A percentile compares a stretch with the other conserved stretches of the same genome.
These are phyloP conservation scores for Ceratobasidium sp. DNA, from an alignment of 1,284 basidiomycete genomes.

Conservation along the genomic window DNA sequence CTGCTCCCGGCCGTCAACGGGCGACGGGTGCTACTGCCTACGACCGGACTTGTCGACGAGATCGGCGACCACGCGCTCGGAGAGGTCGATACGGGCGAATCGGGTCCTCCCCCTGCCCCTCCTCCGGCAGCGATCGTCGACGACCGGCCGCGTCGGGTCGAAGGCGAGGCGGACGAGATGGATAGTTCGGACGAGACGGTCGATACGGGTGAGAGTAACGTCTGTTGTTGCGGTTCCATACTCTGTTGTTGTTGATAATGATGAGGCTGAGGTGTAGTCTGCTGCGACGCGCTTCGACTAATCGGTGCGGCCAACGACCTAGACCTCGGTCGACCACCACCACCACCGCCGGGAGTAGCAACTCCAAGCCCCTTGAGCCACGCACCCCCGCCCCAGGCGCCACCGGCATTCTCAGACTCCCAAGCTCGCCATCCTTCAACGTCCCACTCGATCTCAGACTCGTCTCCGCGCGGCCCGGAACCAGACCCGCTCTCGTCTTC, in stretches of 20 bases:
- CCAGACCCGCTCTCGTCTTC: background rate
- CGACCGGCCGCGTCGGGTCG: slow-evolving; percentile 11
- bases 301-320: slow-evolving; percentile 21
- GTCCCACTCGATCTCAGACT: slow-evolving; percentile 36
- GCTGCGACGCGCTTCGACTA: slow-evolving; percentile 11
- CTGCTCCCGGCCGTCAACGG: background rate
- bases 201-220: slow-evolving; percentile 26
- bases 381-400: background rate
- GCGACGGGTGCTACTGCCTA: background rate
- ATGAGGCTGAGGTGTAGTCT: background rate
- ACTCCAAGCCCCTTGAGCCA: background rate
- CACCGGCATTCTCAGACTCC: slow-evolving; percentile 31
- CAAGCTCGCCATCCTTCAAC: slow-evolving; percentile 33
- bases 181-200: slow-evolving; percentile 29
- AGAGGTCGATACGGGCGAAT: slow-evolving; percentile 8
- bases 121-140: slow-evolving; percentile 19
- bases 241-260: background rate
- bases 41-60: background rate
- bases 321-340: slow-evolving; percentile 2
- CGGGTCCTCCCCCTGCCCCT: background rate
- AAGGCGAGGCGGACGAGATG: slow-evolving; percentile 11
- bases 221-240: background rate
- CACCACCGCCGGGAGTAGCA: too few species aligned
- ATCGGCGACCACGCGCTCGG: slow-evolving; percentile 20
- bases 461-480: background rate